Base-by-base conservation (phyloP, 345 rosid genomes). In the Brassica juncea region DNA sequence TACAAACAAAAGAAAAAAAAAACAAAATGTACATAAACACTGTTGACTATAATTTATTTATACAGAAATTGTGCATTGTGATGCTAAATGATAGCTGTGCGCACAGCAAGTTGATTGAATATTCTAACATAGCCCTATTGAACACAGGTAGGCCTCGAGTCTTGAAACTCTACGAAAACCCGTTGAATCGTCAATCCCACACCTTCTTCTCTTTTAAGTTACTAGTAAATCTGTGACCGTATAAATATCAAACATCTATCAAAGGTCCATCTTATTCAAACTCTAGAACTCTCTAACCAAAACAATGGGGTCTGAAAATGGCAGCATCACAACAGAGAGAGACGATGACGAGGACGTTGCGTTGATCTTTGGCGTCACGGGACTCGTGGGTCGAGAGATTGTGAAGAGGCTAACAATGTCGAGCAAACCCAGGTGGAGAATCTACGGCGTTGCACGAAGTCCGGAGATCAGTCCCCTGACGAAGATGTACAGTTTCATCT, bases 361-460 rank as follows among this genome's bases (percentile, higher is more conserved):
- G 6, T 68, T 89, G 62, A 84, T 94, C 72, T 91, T 94, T 57
- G 98, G 98, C 2, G 97, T 82, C 8, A 92, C 97, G 0, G 98
- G 98, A 52, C 91, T 94, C 5, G 97, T 91, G 5, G 98, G 98
- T 47, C 88, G 88, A 68, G 94, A 91, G 84, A 81, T 94, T 27
- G 87, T 86, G 62, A 85, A 77, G 77, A 86, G 44, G 28, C 82
- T 94, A 14, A 61, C 79, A 74, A 77, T 15, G 67, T 85, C 89
- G 5, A 44, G 12, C 19, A 86, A 80, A 78, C 21, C 85, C 10
- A 82, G 69, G n/a, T 90, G 97, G 98, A 91, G 84, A 82, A 93
- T 94, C 32, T 91, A 88, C 8, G 97, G 98, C 2, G 74, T 94
- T n/a, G 91, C 95, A 8, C 79, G 98, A 74, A 82, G 85, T 19